Evolutionary conservation across 306 rosid species (phyloP).

Genomic region (Sophora flavescens): DNA sequence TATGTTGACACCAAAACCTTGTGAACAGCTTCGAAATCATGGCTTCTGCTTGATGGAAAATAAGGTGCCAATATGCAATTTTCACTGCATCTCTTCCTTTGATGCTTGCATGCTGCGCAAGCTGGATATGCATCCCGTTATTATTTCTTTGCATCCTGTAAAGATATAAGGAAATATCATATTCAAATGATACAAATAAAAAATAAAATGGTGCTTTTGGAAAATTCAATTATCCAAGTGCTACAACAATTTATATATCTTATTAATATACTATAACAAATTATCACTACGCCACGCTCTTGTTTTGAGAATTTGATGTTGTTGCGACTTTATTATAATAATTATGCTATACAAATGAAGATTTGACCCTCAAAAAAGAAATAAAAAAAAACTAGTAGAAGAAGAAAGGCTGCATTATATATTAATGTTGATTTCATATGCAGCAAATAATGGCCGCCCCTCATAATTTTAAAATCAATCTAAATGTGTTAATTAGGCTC

Average conservation of each 20-base stretch:
- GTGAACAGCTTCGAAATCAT: slow-evolving; percentile 78
- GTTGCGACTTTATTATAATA: not conserved
- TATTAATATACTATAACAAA: not conserved
- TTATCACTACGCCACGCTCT: too few species aligned
- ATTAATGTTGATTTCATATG: too few species aligned
- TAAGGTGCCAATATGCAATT: slow-evolving; percentile 70
- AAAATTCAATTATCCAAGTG: not conserved
- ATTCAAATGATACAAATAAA: not conserved
- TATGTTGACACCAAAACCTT: slow-evolving; percentile 79
- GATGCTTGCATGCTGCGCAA: slow-evolving; percentile 91
- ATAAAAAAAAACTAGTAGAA: too few species aligned
- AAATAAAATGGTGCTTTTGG: slow-evolving; percentile 2
- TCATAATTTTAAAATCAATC: too few species aligned
- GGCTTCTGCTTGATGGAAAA: slow-evolving; percentile 64
- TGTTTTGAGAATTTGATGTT: not conserved
- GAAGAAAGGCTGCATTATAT: too few species aligned
- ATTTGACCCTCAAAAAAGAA: not conserved
- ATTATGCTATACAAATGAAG: not conserved
- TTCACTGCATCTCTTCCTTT: slow-evolving; percentile 76
- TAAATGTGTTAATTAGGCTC: too few species aligned
- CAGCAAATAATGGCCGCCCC: too few species aligned
- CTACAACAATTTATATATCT: not conserved
- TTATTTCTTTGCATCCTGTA: slow-evolving; percentile 65
- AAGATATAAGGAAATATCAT: not conserved
- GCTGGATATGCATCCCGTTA: slow-evolving; percentile 58